These are phyloP conservation scores for Orbilia ellipsospora DNA, from an alignment of 2,329 filamentous ascomycete species.

Conservation along the genomic window DNA sequence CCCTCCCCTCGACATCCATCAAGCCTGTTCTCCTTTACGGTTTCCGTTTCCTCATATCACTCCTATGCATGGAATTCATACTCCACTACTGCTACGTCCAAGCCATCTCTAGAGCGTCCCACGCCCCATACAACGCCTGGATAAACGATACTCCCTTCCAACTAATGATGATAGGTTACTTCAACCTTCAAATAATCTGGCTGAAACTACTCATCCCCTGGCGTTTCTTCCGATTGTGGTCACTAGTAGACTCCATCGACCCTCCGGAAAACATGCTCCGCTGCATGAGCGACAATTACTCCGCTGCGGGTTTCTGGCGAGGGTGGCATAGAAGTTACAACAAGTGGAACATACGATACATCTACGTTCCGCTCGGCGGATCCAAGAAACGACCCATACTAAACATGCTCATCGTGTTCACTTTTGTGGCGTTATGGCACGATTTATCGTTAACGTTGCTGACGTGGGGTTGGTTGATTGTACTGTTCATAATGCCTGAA, in stretches of 20 bases:
- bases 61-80: conserved; percentile 90
- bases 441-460: conserved; percentile 91
- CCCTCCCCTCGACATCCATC: conserved; percentile 76
- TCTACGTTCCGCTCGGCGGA: conserved; percentile 91
- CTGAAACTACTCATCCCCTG: conserved; percentile 95
- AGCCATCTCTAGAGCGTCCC: conserved; percentile 84
- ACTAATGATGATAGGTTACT: conserved; percentile 88
- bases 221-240: conserved; percentile 99
- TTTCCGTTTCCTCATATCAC: conserved; percentile 79
- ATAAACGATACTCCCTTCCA: conserved; percentile 84
- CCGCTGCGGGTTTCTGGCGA: conserved; percentile 90
- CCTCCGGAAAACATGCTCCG: conserved; percentile 98
- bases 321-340: conserved; percentile 96
- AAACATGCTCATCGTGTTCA: conserved; percentile 88
- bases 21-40: conserved; percentile 77
- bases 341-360: conserved; percentile 91
- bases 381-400: conserved; percentile 71
- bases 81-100: conserved; percentile 94
- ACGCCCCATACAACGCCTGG: conserved; percentile 71
- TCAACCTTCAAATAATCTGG: conserved; percentile 98
- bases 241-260: conserved; percentile 87
- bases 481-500: conserved; percentile 92
- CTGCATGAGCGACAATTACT: conserved; percentile 95
- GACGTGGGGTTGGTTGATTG: conserved; percentile 97
- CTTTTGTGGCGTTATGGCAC: conserved; percentile 97